Evolutionary conservation across 2,329 filamentous ascomycete species (phyloP), one percentile per base, ranked within the genome.

Genomic region (Talaromyces amestolkiae): DNA sequence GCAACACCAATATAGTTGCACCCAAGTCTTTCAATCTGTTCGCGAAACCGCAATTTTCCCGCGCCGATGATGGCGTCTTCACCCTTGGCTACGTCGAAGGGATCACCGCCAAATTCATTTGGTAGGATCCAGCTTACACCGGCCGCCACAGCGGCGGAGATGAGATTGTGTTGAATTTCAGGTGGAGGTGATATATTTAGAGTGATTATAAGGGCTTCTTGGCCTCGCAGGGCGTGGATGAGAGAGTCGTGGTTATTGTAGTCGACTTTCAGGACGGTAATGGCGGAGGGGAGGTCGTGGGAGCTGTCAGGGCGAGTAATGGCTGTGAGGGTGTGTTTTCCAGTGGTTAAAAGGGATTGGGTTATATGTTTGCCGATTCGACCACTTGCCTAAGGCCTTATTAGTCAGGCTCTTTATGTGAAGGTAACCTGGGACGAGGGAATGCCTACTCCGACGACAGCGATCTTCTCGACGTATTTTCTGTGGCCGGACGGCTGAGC

Each of bases 1-100:
- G 69, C 69, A 7, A 85, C 2, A 8, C 45, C 45, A 17, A 49
- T 3, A 5, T 49, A 49, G 7, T 27, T 49, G 10, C 45, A 49
- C 3, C 45, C 45, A 27, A 49, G 11, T 13, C 13, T 22, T 17
- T 49, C 22, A n/a, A 49, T 49, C 3, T 49, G 45, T 49, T 49
- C 45, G 19, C 45, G 45, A 49, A 27, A 49, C 13, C 24, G 22
- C 1, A 27, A 11, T 49, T 49, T 49, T 0, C 22, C 45, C 2
- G 45, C 45, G 1, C 45, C 45, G 13, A 49, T 27, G 7, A 49
- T 27, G 4, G 45, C 13, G 19, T 49, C 45, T 27, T 27, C 4
- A 1, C 22, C 22, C 5, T 49, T 49, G 19, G 1, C 11, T 9
- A 17, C 11, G 22, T 49, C 45, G 22, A 49, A 49, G 10, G 45